phyloP scores from a whole-genome alignment of 768 basidiomycete species.

The Podaxis sp. region DNA sequence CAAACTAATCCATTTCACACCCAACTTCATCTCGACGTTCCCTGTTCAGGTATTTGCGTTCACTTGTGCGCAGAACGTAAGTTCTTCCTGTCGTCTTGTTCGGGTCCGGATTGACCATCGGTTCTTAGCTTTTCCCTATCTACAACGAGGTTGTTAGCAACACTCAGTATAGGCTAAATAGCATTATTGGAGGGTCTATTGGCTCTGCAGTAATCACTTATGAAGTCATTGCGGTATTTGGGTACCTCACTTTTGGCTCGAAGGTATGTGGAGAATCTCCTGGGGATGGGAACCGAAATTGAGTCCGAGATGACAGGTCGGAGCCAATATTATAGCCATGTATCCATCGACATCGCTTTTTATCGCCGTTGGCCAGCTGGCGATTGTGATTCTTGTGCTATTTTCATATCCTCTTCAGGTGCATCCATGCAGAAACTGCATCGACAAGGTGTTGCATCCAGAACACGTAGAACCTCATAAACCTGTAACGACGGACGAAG shows the following conservation, averaged over 20 bases:
- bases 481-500: constrained; percentile 33
- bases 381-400: constrained; percentile 86
- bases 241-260: constrained; percentile 92
- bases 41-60: constrained; percentile 94
- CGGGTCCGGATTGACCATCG: background rate
- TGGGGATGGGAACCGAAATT: background rate
- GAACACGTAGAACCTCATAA: constrained; percentile 32
- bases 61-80: constrained; percentile 91
- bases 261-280: constrained; percentile 46
- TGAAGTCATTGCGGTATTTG: constrained; percentile 84
- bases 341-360: constrained; percentile 88
- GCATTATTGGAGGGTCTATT: constrained; percentile 84
- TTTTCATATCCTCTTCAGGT: constrained; percentile 96
- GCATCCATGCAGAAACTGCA: constrained; percentile 87
- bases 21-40: constrained; percentile 79
- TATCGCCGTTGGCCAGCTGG: constrained; percentile 90
- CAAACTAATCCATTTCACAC: constrained; percentile 69
- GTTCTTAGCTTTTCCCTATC: constrained; percentile 79
- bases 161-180: constrained; percentile 81
- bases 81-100: constrained; percentile 23
- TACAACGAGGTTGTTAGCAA: constrained; percentile 89
- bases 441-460: constrained; percentile 83
- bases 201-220: constrained; percentile 83
- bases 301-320: constrained; percentile 50
- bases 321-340: constrained; percentile 94